Conservation (phyloP, 306 rosid species). For the Cicer bijugum region DNA sequence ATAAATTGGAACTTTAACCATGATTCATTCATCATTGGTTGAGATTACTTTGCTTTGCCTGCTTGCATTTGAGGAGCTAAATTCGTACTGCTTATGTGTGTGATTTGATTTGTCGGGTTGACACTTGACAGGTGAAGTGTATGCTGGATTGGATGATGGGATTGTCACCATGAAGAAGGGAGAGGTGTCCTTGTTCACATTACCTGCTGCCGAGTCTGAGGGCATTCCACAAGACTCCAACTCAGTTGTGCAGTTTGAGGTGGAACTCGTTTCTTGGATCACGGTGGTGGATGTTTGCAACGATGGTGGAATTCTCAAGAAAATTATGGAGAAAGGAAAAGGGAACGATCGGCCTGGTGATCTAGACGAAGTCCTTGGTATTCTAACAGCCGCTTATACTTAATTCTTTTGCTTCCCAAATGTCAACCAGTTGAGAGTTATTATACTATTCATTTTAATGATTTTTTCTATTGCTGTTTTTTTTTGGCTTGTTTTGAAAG, state of each 20-base stretch:
- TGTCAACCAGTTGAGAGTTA: slow-evolving; percentile 36
- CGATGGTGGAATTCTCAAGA: slow-evolving; percentile 75
- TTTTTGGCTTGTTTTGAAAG: neutral
- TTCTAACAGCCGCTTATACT: slow-evolving; percentile 26
- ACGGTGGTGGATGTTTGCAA: slow-evolving; percentile 60
- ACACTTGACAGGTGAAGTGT: slow-evolving; percentile 47
- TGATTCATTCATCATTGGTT: neutral
- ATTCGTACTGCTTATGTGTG: neutral
- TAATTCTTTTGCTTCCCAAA: slow-evolving; percentile 25
- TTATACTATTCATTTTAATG: slow-evolving; percentile 11
- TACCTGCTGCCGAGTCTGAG: slow-evolving; percentile 50
- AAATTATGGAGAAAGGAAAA: slow-evolving; percentile 57
- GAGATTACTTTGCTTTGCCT: neutral
- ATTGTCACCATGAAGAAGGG: slow-evolving; percentile 65
- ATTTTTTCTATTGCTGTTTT: slow-evolving; percentile 27
- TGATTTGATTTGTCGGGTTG: slow-evolving; percentile 41
- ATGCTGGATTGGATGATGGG: slow-evolving; percentile 60
- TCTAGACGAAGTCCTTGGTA: slow-evolving; percentile 77
- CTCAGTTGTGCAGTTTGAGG: slow-evolving; percentile 56
- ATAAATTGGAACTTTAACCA: neutral
- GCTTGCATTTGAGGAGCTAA: neutral
- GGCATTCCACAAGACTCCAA: slow-evolving; percentile 45
- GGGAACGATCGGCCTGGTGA: slow-evolving; percentile 56
- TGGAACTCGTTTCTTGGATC: slow-evolving; percentile 70
- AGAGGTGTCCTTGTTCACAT: slow-evolving; percentile 65